Percentiles rank a stretch among this genome's conserved stretches.
phyloP scores from a whole-genome alignment of 2,329 filamentous ascomycete genomes.

The Allantophomopsis lycopodina region DNA sequence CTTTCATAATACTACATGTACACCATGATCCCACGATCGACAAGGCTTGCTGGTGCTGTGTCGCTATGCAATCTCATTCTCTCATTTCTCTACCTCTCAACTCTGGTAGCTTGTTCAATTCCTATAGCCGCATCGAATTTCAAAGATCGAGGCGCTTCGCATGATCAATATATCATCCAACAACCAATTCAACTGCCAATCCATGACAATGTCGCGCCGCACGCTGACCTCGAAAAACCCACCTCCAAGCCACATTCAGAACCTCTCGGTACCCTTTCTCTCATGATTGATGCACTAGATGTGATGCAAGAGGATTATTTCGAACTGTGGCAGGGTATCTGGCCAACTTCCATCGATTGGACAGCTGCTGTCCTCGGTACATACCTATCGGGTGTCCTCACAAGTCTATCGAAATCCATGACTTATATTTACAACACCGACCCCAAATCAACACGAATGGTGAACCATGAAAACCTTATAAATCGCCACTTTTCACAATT shows the following conservation, averaged over 20 bases:
- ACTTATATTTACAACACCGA: constrained; percentile 15
- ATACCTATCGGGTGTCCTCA: constrained; percentile 59
- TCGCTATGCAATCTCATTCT: too few relatives aligned
- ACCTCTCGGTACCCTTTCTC: constrained; percentile 6
- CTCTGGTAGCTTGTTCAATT: too few relatives aligned
- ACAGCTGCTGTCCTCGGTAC: constrained; percentile 77
- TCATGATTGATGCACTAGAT: constrained; percentile 44
- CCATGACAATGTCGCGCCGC: not conserved
- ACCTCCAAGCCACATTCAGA: constrained; percentile 3
- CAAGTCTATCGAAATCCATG: constrained; percentile 52
- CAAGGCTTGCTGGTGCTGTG: too few relatives aligned
- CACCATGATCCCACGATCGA: too few relatives aligned
- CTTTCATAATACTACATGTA: too few relatives aligned
- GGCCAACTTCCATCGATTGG: constrained; percentile 86
- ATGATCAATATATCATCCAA: not conserved
- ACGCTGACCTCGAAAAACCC: constrained; percentile 4
- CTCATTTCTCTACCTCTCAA: too few relatives aligned
- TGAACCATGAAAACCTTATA: constrained; percentile 62
- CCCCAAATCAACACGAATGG: constrained; percentile 10
- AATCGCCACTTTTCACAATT: constrained; percentile 70
- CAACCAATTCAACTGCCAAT: not conserved
- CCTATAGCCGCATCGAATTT: not conserved
- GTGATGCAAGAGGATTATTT: constrained; percentile 73
- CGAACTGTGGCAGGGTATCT: constrained; percentile 61
- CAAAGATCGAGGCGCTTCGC: not conserved